Evolutionary conservation across 192 early-diverging fungal species (phyloP).

Genomic region (Allomyces macrogynus): DNA sequence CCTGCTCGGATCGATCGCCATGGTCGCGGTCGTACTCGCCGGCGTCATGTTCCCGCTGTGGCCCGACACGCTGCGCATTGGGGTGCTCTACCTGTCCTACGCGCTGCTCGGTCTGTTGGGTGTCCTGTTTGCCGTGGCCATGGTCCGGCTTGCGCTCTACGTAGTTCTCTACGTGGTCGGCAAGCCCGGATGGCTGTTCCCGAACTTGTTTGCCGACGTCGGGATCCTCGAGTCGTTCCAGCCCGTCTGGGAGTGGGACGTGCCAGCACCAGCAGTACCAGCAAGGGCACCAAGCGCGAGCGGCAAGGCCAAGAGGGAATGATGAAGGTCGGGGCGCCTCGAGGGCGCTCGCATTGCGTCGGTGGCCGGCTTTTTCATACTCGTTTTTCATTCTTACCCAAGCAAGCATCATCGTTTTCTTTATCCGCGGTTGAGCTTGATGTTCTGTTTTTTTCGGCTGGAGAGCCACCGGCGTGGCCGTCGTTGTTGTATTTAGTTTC

Average conservation of each 20-base stretch:
- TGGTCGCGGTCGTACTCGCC: slow-evolving; percentile 61
- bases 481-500: no score
- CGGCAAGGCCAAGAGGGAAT: neutral
- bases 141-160: slow-evolving; percentile 73
- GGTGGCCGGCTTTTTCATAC: no score
- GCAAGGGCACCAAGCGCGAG: neutral
- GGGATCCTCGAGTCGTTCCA: slow-evolving; percentile 84
- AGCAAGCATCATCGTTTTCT: no score
- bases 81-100: slow-evolving; percentile 79
- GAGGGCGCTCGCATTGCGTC: no score
- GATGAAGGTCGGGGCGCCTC: neutral
- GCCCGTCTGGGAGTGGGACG: slow-evolving; percentile 73
- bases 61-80: slow-evolving; percentile 58
- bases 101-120: slow-evolving; percentile 65
- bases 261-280: slow-evolving; percentile 7
- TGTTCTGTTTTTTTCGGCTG: no score
- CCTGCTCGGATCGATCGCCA: slow-evolving; percentile 53
- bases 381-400: no score
- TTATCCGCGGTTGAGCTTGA: no score
- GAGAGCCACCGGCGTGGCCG: no score
- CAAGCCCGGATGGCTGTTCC: slow-evolving; percentile 86
- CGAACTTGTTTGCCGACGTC: slow-evolving; percentile 90
- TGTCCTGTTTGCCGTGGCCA: slow-evolving; percentile 66
- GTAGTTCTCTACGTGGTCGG: slow-evolving; percentile 44
- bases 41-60: slow-evolving; percentile 97